Evolutionary conservation across 2,329 filamentous ascomycete genomes (phyloP), one percentile per base, ranked within the genome.

Genomic region (Penicillium sp.): DNA sequence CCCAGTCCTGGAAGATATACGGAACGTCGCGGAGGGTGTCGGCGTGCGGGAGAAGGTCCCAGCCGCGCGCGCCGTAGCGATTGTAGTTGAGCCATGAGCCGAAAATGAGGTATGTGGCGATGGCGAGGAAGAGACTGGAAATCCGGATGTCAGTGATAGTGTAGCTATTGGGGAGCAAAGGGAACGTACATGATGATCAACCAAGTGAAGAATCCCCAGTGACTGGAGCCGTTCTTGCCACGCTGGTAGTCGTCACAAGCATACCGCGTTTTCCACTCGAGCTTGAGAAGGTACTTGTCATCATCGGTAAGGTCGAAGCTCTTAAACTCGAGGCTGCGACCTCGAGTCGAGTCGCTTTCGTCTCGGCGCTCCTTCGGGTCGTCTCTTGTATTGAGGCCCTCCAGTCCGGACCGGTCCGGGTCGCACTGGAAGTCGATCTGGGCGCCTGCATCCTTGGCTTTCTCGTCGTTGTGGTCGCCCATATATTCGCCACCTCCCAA

Each of bases 31-130:
- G 86, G 63, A 97, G 88, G 0, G 89, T 88, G 71, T 99, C 94
- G 59, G 89, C 89, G 69, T 97, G 92, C 13, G 94, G 94, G 16
- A 97, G 79, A 16, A 96, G 81, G 66, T 97, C 94, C 92, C 92
- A 97, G 51, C 94, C 94, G 40, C 92, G 83, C 46, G 92, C 92
- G 43, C 92, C 92, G 73, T 96, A 96, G 56, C 92, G 89, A 77
- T 91, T 96, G 81, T 97, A 97, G 79, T 97, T 97, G 70, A 97
- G 85, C 94, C 94, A 99, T 18, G 92, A 95, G 58, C 92, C 92
- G 68, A 97, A 97, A 70, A 97, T 96, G 60, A 99, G 86, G 75
- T 97, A 99, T 22, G 92, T 78, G 2, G 94, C 90, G 36, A 85
- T 87, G 41, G 83, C 83, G 56, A 97, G 81, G 81, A 99, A 99